A percentile compares a stretch with the other conserved stretches of the same genome.
phyloP scores from a whole-genome alignment of 2,329 filamentous ascomycete species.

The Microascus cirrosus region DNA sequence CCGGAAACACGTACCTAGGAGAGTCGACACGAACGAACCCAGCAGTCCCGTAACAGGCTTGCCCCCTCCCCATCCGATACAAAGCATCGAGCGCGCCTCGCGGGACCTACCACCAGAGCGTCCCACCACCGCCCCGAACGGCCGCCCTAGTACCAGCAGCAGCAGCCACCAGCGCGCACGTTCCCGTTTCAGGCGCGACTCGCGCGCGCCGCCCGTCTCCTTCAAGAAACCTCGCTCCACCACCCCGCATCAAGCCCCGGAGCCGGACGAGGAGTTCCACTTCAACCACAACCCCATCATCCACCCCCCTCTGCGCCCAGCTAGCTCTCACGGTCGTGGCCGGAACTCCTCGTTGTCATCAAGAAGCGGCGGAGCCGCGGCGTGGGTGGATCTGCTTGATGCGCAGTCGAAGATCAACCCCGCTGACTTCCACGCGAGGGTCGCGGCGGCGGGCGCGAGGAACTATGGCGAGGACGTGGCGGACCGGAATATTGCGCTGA shows the following conservation, averaged over 20 bases:
- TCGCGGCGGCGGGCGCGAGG: conserved; percentile 36
- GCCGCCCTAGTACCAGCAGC: background rate
- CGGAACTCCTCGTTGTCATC: conserved; percentile 5
- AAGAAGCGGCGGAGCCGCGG: background rate
- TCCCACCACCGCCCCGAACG: background rate
- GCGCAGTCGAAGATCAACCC: conserved; percentile 41
- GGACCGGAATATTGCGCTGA: conserved; percentile 42
- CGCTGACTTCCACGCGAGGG: conserved; percentile 33
- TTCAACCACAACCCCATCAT: conserved; percentile 8
- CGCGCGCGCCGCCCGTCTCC: background rate
- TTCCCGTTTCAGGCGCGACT: background rate
- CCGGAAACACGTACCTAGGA: conserved; percentile 3
- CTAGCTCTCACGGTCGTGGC: conserved; percentile 1
- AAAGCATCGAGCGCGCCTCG: background rate
- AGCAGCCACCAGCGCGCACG: background rate
- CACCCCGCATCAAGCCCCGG: background rate
- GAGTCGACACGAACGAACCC: background rate
- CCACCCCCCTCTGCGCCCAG: conserved; percentile 5
- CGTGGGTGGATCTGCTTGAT: conserved; percentile 42
- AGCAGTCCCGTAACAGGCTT: background rate
- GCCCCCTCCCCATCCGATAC: background rate
- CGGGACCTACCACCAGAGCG: background rate
- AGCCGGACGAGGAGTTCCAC: background rate
- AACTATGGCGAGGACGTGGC: conserved; percentile 57
- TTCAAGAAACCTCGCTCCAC: background rate